Conservation (phyloP, 2,329 filamentous ascomycete genomes). For the Pezicula rhizophila region DNA sequence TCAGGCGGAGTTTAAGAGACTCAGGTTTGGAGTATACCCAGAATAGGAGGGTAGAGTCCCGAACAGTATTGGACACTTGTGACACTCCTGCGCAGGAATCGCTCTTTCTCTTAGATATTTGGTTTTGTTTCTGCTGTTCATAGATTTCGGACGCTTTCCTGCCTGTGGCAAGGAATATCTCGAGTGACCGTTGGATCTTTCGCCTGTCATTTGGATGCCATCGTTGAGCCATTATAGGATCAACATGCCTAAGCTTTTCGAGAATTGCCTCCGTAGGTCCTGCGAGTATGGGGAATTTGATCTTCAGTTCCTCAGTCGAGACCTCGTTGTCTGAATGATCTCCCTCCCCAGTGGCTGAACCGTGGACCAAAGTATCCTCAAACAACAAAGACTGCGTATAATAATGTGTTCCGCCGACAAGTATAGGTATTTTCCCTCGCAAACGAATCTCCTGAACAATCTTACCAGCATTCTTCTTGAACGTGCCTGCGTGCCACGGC, state of each 20-base stretch:
- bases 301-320: conserved; percentile 16
- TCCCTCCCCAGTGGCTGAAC: conserved; percentile 21
- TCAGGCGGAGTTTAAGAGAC: conserved; percentile 62
- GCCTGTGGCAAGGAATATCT: conserved; percentile 83
- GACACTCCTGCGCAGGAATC: too few species aligned
- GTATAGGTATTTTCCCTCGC: conserved; percentile 75
- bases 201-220: conserved; percentile 94
- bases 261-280: conserved; percentile 67
- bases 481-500: conserved; percentile 77
- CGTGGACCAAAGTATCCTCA: conserved; percentile 57
- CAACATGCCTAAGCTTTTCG: conserved; percentile 67
- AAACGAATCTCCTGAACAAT: conserved; percentile 72
- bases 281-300: conserved; percentile 64
- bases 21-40: conserved; percentile 79
- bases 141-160: conserved; percentile 81
- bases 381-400: conserved; percentile 89
- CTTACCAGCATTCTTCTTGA: conserved; percentile 61
- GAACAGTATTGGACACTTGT: conserved; percentile 30
- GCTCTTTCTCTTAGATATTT: conserved; percentile 26
- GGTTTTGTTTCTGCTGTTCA: conserved; percentile 57
- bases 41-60: conserved; percentile 49
- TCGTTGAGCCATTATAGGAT: conserved; percentile 79
- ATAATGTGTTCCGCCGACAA: conserved; percentile 94
- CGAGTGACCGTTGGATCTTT: conserved; percentile 83
- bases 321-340: not conserved